phyloP scores from a whole-genome alignment of 345 rosid genomes.

The Eucalyptus grandis region DNA sequence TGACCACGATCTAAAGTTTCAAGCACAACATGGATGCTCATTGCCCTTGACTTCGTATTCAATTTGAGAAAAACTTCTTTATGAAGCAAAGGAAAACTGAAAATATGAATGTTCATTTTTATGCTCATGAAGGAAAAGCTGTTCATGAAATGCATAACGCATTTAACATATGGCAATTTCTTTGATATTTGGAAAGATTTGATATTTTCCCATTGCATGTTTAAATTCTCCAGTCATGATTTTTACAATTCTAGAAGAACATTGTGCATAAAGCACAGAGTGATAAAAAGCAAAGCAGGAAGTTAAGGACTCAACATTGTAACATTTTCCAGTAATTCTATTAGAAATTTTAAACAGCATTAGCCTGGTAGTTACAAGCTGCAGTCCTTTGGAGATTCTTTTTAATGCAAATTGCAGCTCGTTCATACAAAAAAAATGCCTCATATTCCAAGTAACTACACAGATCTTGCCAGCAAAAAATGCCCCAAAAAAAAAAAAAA shows the following conservation, averaged over 20 bases:
- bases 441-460: background rate
- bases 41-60: background rate
- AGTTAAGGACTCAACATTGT: background rate
- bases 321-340: background rate
- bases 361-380: background rate
- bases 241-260: background rate
- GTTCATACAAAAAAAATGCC: background rate
- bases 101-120: background rate
- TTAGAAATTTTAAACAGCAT: background rate
- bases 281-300: background rate
- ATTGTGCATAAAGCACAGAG: background rate
- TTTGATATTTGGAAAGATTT: background rate
- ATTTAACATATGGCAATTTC: background rate
- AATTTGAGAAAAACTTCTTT: background rate
- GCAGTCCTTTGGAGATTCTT: background rate
- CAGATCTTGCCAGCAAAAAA: background rate
- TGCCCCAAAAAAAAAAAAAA: background rate
- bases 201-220: background rate
- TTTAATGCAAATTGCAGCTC: background rate
- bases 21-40: background rate
- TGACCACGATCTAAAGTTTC: background rate
- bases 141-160: background rate
- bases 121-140: background rate
- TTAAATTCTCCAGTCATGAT: background rate
- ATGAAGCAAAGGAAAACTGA: background rate